These are phyloP conservation scores for Bidens hawaiensis DNA, from an alignment of 140 eudicot species.

Conservation along the genomic window DNA sequence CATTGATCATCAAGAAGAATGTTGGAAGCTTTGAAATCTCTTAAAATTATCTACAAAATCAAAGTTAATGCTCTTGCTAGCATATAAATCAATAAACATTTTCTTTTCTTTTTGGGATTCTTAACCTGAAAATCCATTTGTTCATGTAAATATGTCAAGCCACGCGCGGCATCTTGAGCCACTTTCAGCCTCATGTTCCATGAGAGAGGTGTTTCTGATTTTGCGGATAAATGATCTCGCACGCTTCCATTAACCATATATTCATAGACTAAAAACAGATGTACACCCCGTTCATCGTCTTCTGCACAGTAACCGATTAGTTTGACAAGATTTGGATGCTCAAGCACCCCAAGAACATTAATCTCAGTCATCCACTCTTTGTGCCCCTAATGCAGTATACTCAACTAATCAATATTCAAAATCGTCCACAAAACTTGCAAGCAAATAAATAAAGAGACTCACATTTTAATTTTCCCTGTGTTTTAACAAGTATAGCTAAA, in stretches of 20 bases:
- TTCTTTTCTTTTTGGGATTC: background rate
- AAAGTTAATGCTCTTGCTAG: background rate
- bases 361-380: slow-evolving; percentile 82
- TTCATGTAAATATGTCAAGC: no score
- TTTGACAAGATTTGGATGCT: slow-evolving; percentile 62
- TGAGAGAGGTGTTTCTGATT: no score
- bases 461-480: no score
- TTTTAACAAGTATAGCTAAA: no score
- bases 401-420: background rate
- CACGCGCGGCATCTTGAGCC: no score
- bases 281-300: slow-evolving; percentile 56
- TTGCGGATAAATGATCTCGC: slow-evolving; percentile 41
- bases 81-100: background rate
- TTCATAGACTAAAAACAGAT: slow-evolving; percentile 55
- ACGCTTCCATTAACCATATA: slow-evolving; percentile 62
- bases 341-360: slow-evolving; percentile 57
- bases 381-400: no score
- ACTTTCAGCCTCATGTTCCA: no score
- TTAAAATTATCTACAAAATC: no score
- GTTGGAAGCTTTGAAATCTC: no score
- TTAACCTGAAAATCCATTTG: no score
- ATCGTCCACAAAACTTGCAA: background rate
- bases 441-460: no score
- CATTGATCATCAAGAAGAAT: no score
- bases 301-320: slow-evolving; percentile 72